Evolutionary conservation across 768 basidiomycete species (phyloP).

Genomic region (Pleurotus cornucopiae): DNA sequence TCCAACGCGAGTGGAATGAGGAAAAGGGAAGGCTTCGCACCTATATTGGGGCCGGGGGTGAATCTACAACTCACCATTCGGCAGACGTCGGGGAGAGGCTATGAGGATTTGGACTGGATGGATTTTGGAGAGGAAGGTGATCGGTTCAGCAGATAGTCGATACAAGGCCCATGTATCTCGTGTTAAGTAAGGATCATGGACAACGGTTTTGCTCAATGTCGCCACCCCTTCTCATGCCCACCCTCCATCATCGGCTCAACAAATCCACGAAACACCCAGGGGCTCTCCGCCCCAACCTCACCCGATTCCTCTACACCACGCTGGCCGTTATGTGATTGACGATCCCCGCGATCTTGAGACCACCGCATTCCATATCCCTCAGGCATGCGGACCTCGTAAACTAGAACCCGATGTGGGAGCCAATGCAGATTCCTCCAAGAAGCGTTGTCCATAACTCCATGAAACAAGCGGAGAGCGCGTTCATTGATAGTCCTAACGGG

Average conservation of each 20-base stretch:
- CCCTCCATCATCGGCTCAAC: conserved; percentile 68
- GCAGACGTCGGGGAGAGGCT: too few relatives aligned
- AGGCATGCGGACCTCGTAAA: conserved; percentile 55
- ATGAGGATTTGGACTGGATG: too few relatives aligned
- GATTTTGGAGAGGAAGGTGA: too few relatives aligned
- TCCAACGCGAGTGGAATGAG: too few relatives aligned
- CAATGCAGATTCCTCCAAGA: conserved; percentile 66
- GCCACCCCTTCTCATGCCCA: conserved; percentile 62
- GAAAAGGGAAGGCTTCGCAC: too few relatives aligned
- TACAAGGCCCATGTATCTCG: too few relatives aligned
- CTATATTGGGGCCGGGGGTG: too few relatives aligned
- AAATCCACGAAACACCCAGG: conserved; percentile 61
- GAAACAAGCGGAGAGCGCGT: conserved; percentile 45
- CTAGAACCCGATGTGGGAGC: conserved; percentile 57
- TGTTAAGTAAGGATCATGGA: too few relatives aligned
- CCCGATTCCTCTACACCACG: conserved; percentile 5
- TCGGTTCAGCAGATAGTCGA: too few relatives aligned
- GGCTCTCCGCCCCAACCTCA: conserved; percentile 15
- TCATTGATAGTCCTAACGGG: conserved; percentile 50
- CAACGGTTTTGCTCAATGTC: conserved; percentile 27
- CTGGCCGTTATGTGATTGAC: neutral
- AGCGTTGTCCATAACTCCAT: conserved; percentile 45
- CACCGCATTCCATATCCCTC: conserved; percentile 70
- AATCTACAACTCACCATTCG: too few relatives aligned
- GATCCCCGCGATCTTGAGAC: conserved; percentile 41